Base-by-base conservation (phyloP, 352 stramenopile species). In the Phytophthora lateralis region DNA sequence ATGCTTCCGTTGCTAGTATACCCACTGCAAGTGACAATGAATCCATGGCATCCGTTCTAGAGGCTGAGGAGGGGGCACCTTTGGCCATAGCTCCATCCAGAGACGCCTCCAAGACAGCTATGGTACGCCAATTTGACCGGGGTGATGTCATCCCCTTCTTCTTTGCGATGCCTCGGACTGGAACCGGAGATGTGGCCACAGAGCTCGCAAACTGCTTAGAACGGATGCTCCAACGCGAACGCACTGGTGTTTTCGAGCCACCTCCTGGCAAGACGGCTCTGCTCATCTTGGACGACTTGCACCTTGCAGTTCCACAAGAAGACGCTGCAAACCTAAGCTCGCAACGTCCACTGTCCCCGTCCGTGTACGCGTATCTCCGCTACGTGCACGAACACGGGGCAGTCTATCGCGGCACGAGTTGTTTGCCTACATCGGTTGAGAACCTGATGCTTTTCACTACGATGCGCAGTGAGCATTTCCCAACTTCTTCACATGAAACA, bases 151-250 rank as follows among this genome's bases (percentile, higher is more conserved):
- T 87, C 9, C 68, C 79, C 6, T 82, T 86, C 55, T 84, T 78
- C 46, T 78, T 83, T 32, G 53, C 60, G 0, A 77, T 83, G 66
- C 68, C 60, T 12, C 48, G 57, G 14, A 14, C 51, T n/a, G 15
- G 18, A 15, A 46, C 66, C 45, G 63, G 60, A 4, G 14, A 67
- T 7, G 55, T 51, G 0, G 55, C 60, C 0, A 35, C 44, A 8
- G 76, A 75, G 17, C 29, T 89, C 0, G 52, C 67, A 6, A 67
- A 68, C 18, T 82, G 70, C 41, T 55, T 89, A 7, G 76, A 87
- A 32, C 65, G 75, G 2, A 81, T 85, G 69, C 66, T 89, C 3
- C 76, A 89, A 38, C 79, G 79, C 2, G 79, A 89, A 53, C 69
- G 76, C 4, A 78, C 65, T 2, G 59, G 60, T 0, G 60, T 87